Evolutionary conservation across 495 filamentous ascomycete species (phyloP).

Genomic region (Lepidopterella palustris): DNA sequence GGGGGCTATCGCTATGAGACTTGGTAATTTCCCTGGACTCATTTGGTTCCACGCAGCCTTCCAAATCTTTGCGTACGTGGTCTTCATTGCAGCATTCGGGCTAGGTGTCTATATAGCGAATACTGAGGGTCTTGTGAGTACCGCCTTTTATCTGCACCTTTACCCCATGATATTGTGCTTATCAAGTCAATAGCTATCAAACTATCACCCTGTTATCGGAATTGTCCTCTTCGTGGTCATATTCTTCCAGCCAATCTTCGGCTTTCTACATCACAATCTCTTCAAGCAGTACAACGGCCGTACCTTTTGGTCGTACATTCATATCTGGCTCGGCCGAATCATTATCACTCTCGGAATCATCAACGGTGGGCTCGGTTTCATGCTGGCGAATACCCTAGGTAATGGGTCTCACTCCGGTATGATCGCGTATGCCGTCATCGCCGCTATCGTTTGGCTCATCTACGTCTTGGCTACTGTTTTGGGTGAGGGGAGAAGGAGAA

Average conservation of each 20-base stretch:
- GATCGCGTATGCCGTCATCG: constrained; percentile 28
- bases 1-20: constrained; percentile 40
- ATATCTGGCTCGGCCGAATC: constrained; percentile 37
- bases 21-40: constrained; percentile 38
- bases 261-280: constrained; percentile 33
- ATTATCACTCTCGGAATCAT: constrained; percentile 38
- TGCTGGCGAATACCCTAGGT: constrained; percentile 23
- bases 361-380: constrained; percentile 38
- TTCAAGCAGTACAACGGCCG: constrained; percentile 36
- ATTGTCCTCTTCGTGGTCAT: constrained; percentile 35
- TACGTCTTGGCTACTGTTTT: constrained; percentile 17
- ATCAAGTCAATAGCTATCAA: constrained; percentile 12
- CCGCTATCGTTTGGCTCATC: constrained; percentile 20
- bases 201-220: constrained; percentile 36
- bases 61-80: constrained; percentile 33
- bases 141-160: not conserved
- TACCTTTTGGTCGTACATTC: constrained; percentile 35
- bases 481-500: constrained; percentile 20
- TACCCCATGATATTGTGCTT: not conserved
- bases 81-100: constrained; percentile 36
- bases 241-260: constrained; percentile 37
- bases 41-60: constrained; percentile 36
- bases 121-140: constrained; percentile 23
- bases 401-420: constrained; percentile 10
- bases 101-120: constrained; percentile 36